Percentiles rank a stretch among this genome's conserved stretches.
phyloP scores from a whole-genome alignment of 345 rosid species.

The Barbarea vulgaris region DNA sequence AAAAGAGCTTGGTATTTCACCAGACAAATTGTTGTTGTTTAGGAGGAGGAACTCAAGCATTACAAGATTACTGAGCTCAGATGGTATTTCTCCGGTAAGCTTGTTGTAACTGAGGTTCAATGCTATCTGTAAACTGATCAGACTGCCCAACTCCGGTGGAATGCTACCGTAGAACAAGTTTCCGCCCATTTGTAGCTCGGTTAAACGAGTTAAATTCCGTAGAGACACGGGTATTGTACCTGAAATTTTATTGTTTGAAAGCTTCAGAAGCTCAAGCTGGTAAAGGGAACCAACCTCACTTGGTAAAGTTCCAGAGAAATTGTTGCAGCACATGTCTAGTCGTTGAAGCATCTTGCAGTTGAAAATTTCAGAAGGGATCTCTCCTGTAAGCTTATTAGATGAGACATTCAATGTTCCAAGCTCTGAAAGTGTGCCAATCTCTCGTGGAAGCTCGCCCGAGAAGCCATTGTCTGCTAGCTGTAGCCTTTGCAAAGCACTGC shows the following conservation, averaged over 20 bases:
- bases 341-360: conserved; percentile 79
- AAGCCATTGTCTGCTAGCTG: conserved; percentile 68
- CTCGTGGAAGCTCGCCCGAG: conserved; percentile 64
- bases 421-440: conserved; percentile 67
- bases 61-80: conserved; percentile 68
- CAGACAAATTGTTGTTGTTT: conserved; percentile 74
- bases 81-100: conserved; percentile 71
- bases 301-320: conserved; percentile 60
- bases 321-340: conserved; percentile 76
- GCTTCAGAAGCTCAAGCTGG: conserved; percentile 84
- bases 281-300: conserved; percentile 62
- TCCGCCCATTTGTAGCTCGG: conserved; percentile 89
- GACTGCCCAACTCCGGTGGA: conserved; percentile 64
- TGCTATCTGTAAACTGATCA: conserved; percentile 78
- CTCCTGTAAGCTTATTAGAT: conserved; percentile 68
- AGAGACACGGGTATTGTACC: conserved; percentile 59
- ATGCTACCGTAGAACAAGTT: conserved; percentile 64
- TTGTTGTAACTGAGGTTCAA: conserved; percentile 85
- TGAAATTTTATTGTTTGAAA: conserved; percentile 66
- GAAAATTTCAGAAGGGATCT: conserved; percentile 67
- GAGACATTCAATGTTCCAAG: conserved; percentile 78
- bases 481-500: conserved; percentile 68
- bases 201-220: conserved; percentile 66
- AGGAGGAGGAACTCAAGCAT: conserved; percentile 67
- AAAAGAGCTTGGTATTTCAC: conserved; percentile 74